Percentiles rank a stretch among this genome's conserved stretches.
phyloP scores from a whole-genome alignment of 345 rosid genomes.

The Aethionema arabicum region DNA sequence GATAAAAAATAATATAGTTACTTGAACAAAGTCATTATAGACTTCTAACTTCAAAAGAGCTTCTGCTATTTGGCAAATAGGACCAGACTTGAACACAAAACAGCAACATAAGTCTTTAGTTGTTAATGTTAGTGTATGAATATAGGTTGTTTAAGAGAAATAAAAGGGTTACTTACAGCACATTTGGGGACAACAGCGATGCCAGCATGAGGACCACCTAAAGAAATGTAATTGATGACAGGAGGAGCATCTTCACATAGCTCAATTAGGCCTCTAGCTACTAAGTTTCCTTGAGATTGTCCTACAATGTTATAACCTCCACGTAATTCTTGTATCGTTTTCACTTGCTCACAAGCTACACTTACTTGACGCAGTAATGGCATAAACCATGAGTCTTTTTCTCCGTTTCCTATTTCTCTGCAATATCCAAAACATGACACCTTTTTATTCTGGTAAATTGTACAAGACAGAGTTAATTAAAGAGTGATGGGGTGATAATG shows the following conservation, averaged over 20 bases:
- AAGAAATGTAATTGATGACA: constrained; percentile 69
- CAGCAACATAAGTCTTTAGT: background rate
- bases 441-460: background rate
- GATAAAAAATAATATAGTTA: constrained; percentile 10
- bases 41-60: constrained; percentile 25
- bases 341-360: constrained; percentile 46
- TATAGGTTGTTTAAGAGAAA: background rate
- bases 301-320: constrained; percentile 83
- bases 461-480: background rate
- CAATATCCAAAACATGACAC: constrained; percentile 3
- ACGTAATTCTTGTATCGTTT: constrained; percentile 65
- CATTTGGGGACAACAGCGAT: constrained; percentile 83
- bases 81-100: constrained; percentile 26
- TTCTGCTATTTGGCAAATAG: constrained; percentile 21
- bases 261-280: constrained; percentile 79
- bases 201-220: constrained; percentile 97
- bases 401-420: constrained; percentile 84
- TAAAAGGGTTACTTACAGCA: constrained; percentile 41
- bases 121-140: background rate
- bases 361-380: constrained; percentile 50
- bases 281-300: constrained; percentile 88
- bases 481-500: constrained; percentile 25
- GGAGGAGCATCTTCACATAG: constrained; percentile 78
- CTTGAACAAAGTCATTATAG: constrained; percentile 38
- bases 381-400: constrained; percentile 84